Base-by-base conservation (phyloP, 129 eudicot genomes). In the Centella asiatica region DNA sequence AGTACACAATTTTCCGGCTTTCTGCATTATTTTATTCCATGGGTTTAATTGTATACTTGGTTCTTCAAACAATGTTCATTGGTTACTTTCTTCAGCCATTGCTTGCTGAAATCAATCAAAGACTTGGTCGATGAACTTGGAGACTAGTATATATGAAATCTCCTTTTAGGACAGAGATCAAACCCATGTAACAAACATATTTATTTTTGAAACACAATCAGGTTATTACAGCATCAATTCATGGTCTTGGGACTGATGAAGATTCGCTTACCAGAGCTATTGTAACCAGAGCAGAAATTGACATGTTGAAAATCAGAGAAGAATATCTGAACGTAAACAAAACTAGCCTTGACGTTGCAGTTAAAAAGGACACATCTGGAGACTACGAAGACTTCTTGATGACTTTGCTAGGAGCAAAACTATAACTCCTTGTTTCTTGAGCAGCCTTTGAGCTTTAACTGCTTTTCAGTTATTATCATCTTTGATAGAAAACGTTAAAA, bases 221-320 rank as follows among this genome's bases (percentile, higher is more conserved):
- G 89, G 89, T 74, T 55, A 67, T 86, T 34, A 69, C 59, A 69
- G 60, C 65, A 48, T 66, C 95, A 24, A 65, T 77, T 25, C 37
- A 27, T 19, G 95, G 89, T 24, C 68, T 81, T 67, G 95, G 95
- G 28, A 79, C 95, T 0, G 89, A 86, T 70, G 95, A 86, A 73
- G 84, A 75, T 69, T 77, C 87, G 12, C 73, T 86, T 62, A 82
- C 84, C 23, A 76, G 86, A 75, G 89, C 64, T 2, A 75, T 86
- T 53, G 75, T 82, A 28, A 45, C 74, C 69, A 76, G 95, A 66
- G 89, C 95, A 60, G 95, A 86, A 72, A 78, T 82, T 20, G 95
- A 86, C 63, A 73, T 82, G 77, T 64, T 72, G 71, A 82, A 79
- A 57, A 47, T 82, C 34, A 82, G 67, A 47, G 83, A 27, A 5